Conservation (phyloP, 2,329 filamentous ascomycete species). For the Camillea tinctor region DNA sequence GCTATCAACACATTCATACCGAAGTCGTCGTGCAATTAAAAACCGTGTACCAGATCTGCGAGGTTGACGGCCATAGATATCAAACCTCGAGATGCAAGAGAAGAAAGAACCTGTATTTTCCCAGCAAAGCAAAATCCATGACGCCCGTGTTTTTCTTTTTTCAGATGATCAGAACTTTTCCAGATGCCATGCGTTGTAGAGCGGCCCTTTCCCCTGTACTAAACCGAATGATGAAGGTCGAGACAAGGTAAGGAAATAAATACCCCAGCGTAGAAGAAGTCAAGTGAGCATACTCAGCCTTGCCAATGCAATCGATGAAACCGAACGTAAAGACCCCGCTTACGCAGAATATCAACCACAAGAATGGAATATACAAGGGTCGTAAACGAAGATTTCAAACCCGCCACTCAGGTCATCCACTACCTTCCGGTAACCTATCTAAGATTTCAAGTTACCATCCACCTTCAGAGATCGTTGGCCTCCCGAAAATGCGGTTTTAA, state of each 20-base stretch:
- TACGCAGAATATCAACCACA: conserved; percentile 10
- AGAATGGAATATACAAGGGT: conserved; percentile 25
- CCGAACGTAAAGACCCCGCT: conserved; percentile 8
- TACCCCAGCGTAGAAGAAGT: neutral
- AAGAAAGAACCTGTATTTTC: conserved; percentile 11
- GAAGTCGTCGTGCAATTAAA: neutral
- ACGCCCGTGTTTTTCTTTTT: conserved; percentile 14
- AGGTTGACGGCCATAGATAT: neutral
- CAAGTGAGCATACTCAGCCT: conserved; percentile 16
- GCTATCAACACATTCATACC: neutral
- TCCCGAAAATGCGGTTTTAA: conserved; percentile 7
- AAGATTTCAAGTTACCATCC: conserved; percentile 14
- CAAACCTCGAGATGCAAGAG: conserved; percentile 1
- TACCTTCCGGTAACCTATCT: conserved; percentile 16
- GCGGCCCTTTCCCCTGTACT: conserved; percentile 1
- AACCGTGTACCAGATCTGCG: neutral
- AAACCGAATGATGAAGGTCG: conserved; percentile 1
- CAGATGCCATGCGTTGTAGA: conserved; percentile 17
- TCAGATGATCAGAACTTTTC: conserved; percentile 16
- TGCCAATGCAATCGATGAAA: conserved; percentile 12
- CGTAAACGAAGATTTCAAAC: conserved; percentile 19
- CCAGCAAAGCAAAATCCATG: conserved; percentile 23
- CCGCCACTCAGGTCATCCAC: conserved; percentile 16
- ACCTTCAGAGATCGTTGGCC: conserved; percentile 16
- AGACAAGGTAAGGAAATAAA: neutral